A percentile compares a stretch with the other conserved stretches of the same genome.
phyloP scores from a whole-genome alignment of 768 basidiomycete species.

The Dendrothele bispora region DNA sequence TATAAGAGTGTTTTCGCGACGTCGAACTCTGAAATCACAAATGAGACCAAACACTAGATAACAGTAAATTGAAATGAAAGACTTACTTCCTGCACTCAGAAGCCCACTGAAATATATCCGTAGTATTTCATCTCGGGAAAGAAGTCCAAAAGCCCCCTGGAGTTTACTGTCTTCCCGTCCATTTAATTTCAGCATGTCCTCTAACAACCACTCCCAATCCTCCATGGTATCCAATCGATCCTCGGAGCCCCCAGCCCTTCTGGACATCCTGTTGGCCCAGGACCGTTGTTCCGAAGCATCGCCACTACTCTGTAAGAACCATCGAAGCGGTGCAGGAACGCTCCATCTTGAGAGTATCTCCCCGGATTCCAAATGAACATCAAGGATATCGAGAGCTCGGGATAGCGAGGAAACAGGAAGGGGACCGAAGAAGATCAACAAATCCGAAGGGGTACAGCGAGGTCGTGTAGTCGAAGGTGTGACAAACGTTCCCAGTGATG shows the following conservation, averaged over 20 bases:
- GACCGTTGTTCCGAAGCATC: constrained; percentile 71
- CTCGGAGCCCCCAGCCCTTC: constrained; percentile 57
- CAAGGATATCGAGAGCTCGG: constrained; percentile 83
- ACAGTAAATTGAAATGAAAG: constrained; percentile 10
- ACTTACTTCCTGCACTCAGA: constrained; percentile 86
- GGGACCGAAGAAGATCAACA: constrained; percentile 81
- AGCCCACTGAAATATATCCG: constrained; percentile 87
- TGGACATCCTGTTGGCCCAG: constrained; percentile 85
- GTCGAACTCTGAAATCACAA: constrained; percentile 52
- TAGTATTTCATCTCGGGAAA: constrained; percentile 69
- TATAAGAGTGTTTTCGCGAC: constrained; percentile 64
- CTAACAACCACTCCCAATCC: constrained; percentile 86
- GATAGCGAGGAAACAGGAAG: constrained; percentile 76
- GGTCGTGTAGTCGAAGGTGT: constrained; percentile 66
- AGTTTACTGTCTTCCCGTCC: constrained; percentile 60
- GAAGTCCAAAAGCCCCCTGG: constrained; percentile 77
- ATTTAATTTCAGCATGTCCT: constrained; percentile 86
- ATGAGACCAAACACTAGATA: constrained; percentile 6
- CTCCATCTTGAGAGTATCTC: constrained; percentile 91
- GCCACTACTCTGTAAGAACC: constrained; percentile 81
- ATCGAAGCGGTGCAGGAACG: constrained; percentile 79
- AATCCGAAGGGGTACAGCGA: constrained; percentile 60
- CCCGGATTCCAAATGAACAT: constrained; percentile 91
- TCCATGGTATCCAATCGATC: constrained; percentile 58
- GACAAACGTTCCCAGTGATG: constrained; percentile 79